phyloP scores from a whole-genome alignment of 192 early-diverging fungal genomes.

The Phlyctochytrium arcticum region DNA sequence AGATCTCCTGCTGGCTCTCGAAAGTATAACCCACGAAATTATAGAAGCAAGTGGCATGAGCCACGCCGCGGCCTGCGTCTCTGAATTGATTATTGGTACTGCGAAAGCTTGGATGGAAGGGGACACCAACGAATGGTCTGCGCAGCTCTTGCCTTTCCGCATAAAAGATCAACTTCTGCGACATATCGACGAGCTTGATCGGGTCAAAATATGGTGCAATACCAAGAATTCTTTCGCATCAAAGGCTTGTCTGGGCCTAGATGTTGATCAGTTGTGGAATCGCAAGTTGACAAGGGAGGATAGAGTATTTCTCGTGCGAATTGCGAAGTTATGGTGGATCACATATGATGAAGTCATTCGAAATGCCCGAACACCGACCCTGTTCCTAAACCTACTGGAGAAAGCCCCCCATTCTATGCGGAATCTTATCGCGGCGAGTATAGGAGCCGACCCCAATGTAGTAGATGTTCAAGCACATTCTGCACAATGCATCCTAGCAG shows the following conservation, averaged over 20 bases:
- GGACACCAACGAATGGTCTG: neutral
- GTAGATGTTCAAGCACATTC: neutral
- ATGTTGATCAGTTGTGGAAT: conserved; percentile 20
- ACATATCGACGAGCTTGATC: neutral
- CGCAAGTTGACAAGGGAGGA: conserved; percentile 3
- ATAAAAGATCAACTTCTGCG: neutral
- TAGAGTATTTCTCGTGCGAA: conserved; percentile 5
- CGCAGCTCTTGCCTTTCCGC: neutral
- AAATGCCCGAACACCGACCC: neutral
- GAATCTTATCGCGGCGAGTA: neutral
- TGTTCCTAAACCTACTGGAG: neutral
- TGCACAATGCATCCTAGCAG: conserved; percentile 1
- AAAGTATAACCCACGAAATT: conserved; percentile 26
- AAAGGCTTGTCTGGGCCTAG: conserved; percentile 13
- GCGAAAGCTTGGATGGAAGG: neutral
- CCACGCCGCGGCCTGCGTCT: conserved; percentile 25
- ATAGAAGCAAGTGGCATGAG: conserved; percentile 15
- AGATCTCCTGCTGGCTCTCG: neutral
- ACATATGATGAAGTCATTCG: neutral
- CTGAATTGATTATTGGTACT: conserved; percentile 24
- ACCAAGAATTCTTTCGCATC: conserved; percentile 5
- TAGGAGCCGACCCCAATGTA: neutral
- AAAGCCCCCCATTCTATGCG: neutral
- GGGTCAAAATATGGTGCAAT: neutral
- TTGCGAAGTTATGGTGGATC: conserved; percentile 20